A percentile compares a stretch with the other conserved stretches of the same genome.
Evolutionary conservation across 108 stramenopile species (phyloP).

Genomic region (Aurantiochytrium sp.): DNA sequence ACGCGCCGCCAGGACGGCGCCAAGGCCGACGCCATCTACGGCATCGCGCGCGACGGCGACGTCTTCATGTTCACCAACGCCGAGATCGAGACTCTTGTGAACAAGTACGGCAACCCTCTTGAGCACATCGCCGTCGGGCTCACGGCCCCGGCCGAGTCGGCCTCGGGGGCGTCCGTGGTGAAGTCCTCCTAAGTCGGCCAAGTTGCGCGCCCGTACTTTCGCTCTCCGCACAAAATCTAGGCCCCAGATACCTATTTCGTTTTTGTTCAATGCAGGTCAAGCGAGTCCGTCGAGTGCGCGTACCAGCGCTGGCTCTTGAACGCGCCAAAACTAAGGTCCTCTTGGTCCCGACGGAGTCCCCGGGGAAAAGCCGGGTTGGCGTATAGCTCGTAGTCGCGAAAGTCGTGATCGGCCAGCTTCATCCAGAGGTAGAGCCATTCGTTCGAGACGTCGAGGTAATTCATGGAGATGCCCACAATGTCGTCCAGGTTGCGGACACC

Average conservation of each 20-base stretch:
- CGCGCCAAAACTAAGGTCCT: not conserved
- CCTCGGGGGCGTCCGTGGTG: too few species aligned
- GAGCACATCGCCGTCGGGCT: too few species aligned
- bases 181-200: too few species aligned
- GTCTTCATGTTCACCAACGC: not conserved
- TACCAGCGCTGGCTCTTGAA: constrained; percentile 25
- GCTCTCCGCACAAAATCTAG: too few species aligned
- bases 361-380: not conserved
- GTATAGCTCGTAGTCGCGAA: constrained; percentile 12
- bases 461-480: constrained; percentile 30
- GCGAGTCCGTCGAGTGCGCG: not conserved
- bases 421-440: constrained; percentile 30
- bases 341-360: not conserved
- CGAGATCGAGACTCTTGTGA: not conserved
- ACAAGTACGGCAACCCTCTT: not conserved
- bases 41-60: not conserved
- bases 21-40: not conserved
- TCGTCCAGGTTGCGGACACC: not conserved
- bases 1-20: not conserved
- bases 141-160: too few species aligned
- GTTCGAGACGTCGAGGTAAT: constrained; percentile 32
- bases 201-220: too few species aligned
- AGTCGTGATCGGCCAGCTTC: not conserved
- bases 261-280: not conserved
- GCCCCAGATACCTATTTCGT: not conserved